Conservation (phyloP, 2,329 filamentous ascomycete genomes). For the Knufia fluminis region DNA sequence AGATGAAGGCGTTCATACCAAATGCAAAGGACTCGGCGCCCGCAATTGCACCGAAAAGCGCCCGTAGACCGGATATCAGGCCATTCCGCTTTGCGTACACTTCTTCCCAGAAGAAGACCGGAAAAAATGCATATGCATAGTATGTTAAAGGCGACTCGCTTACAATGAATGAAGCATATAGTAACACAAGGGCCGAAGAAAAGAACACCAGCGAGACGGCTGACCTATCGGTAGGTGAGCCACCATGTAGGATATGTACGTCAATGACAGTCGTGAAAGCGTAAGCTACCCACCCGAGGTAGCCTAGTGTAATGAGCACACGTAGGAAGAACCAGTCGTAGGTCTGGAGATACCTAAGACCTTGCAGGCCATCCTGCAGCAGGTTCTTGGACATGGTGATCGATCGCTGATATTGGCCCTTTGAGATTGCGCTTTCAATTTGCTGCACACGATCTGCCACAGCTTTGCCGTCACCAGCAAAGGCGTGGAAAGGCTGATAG, state of each 20-base stretch:
- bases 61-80: slow-evolving; percentile 54
- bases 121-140: slow-evolving; percentile 86
- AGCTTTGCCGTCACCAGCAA: slow-evolving; percentile 55
- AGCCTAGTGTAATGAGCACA: slow-evolving; percentile 78
- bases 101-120: slow-evolving; percentile 93
- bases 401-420: slow-evolving; percentile 60
- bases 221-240: slow-evolving; percentile 55
- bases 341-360: slow-evolving; percentile 87
- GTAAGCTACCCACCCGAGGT: slow-evolving; percentile 92
- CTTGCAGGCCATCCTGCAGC: slow-evolving; percentile 67
- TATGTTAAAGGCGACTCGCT: slow-evolving; percentile 76
- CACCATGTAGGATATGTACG: slow-evolving; percentile 70
- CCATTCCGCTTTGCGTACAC: slow-evolving; percentile 70
- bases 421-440: slow-evolving; percentile 60
- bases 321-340: slow-evolving; percentile 97
- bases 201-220: slow-evolving; percentile 55
- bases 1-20: slow-evolving; percentile 54
- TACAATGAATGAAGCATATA: slow-evolving; percentile 71
- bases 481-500: slow-evolving; percentile 64
- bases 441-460: slow-evolving; percentile 57
- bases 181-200: slow-evolving; percentile 60
- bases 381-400: slow-evolving; percentile 70
- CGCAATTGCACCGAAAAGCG: slow-evolving; percentile 60
- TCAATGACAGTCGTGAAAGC: slow-evolving; percentile 82
- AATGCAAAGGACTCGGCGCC: slow-evolving; percentile 53